A percentile compares a stretch with the other conserved stretches of the same genome.
These are phyloP conservation scores for Xylariaceae sp. DNA, from an alignment of 2,329 filamentous ascomycete species.

Conservation along the genomic window DNA sequence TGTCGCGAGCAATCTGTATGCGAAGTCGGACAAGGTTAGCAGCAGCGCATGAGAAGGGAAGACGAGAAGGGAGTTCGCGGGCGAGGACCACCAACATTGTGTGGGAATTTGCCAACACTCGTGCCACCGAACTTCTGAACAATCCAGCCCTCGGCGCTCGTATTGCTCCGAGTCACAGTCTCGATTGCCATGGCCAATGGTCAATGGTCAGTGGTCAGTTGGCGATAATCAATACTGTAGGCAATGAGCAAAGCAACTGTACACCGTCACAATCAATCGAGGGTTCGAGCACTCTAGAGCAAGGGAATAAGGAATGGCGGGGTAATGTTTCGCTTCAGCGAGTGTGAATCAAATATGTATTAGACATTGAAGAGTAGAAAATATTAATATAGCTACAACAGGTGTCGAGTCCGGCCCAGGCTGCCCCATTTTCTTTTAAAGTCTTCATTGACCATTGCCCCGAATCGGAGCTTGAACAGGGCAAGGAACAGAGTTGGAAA, in stretches of 20 bases:
- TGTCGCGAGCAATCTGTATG: slow-evolving; percentile 67
- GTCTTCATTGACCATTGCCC: slow-evolving; percentile 8
- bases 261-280: slow-evolving; percentile 2
- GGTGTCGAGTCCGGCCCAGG: slow-evolving; percentile 13
- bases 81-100: slow-evolving; percentile 59
- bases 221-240: not conserved
- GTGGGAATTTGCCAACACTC: slow-evolving; percentile 91
- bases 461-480: slow-evolving; percentile 28
- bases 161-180: slow-evolving; percentile 36
- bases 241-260: too few species aligned
- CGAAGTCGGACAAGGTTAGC: slow-evolving; percentile 26
- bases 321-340: not conserved
- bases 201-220: slow-evolving; percentile 2
- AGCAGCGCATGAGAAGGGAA: not conserved
- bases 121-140: slow-evolving; percentile 97
- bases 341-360: not conserved
- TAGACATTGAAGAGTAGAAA: not conserved
- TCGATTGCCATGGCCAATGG: slow-evolving; percentile 29
- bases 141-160: slow-evolving; percentile 68
- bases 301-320: slow-evolving; percentile 7
- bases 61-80: not conserved
- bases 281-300: not conserved
- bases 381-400: not conserved
- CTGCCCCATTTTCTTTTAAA: slow-evolving; percentile 24
- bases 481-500: not conserved